Evolutionary conservation across 768 basidiomycete species (phyloP).

Genomic region (Mycena floridula): DNA sequence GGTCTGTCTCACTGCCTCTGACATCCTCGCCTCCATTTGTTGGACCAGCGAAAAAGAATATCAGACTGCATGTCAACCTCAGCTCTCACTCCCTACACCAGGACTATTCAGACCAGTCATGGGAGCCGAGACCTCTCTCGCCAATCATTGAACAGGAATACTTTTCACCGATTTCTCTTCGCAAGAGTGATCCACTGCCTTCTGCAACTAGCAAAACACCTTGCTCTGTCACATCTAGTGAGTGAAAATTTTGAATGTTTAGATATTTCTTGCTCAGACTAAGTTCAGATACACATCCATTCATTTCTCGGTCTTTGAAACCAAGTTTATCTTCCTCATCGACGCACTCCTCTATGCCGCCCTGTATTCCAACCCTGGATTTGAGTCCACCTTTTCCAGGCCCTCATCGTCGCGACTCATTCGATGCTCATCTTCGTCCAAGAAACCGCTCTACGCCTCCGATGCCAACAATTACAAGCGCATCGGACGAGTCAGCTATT

Average conservation of each 20-base stretch:
- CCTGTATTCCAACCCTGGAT: conserved; percentile 55
- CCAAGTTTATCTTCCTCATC: conserved; percentile 61
- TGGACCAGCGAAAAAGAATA: background rate
- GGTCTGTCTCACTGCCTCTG: conserved; percentile 1
- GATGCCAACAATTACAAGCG: conserved; percentile 32
- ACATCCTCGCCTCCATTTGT: background rate
- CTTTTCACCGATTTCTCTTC: conserved; percentile 38
- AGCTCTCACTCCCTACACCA: too few relatives aligned
- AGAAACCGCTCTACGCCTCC: conserved; percentile 18
- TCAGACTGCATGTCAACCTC: background rate
- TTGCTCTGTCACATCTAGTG: too few relatives aligned
- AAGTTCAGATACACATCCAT: conserved; percentile 29
- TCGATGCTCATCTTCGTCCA: conserved; percentile 22
- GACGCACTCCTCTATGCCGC: conserved; percentile 37
- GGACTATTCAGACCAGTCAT: too few relatives aligned
- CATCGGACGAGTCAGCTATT: conserved; percentile 24
- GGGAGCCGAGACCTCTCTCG: conserved; percentile 45
- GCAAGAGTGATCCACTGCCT: conserved; percentile 27
- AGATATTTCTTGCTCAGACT: background rate
- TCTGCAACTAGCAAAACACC: conserved; percentile 13
- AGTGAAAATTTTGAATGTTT: too few relatives aligned
- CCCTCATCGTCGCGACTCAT: conserved; percentile 24
- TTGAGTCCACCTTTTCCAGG: conserved; percentile 48
- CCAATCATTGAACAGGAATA: conserved; percentile 66
- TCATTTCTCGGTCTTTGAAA: conserved; percentile 60